Base-by-base conservation (phyloP, 2,329 filamentous ascomycete genomes). In the Talaromyces pinophilus region DNA sequence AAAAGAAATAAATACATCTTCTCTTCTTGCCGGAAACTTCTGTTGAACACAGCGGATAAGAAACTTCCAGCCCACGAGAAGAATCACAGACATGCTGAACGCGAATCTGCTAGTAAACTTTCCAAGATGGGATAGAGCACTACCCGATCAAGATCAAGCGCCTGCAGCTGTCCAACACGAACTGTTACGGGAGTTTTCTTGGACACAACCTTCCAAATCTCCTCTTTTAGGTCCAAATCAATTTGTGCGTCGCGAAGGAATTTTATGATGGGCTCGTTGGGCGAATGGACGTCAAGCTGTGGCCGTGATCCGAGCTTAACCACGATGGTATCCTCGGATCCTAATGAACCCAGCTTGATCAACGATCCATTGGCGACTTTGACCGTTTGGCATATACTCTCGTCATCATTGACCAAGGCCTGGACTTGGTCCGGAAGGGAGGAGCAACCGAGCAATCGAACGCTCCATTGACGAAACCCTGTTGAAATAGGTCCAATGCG, bases 191-290 rank as follows among this genome's bases (percentile, higher is more conserved):
- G 35, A 44, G 4, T 22, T 17, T 33, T 55, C 50, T 63, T 63
- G 33, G 50, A n/a, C 7, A 44, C 30, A 8, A 63, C 54, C 1
- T 48, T 46, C 35, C 50, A 59, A 17, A 66, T 66, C 8, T 60
- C 19, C 6, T 57, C 65, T 38, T 66, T 66, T 42, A 66, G 28
- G 42, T 66, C 60, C 13, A 66, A 40, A 19, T 63, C 60, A 5
- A 60, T 66, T n/a, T 66, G 60, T n/a, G 60, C 60, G 17, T 66
- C 65, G n/a, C 64, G 64, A 10, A 66, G 52, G 44, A 66, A 66
- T 10, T 42, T 30, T n/a, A 63, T 44, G 3, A 66, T 66, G 2
- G 50, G 19, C 22, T 48, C 44, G 22, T 25, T 48, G 30, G 65
- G 65, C 25, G 44, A 48, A 15, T 59, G 55, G 5, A 63, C 54